Evolutionary conservation across 306 rosid species (phyloP).

Genomic region (apple (Malus domestica)): ASM211411v1 NC_041793.1:33641001-33641500

Average conservation of each 20-base stretch:
- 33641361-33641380: neutral
- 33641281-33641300: too few species aligned
- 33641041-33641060: neutral
- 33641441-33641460: neutral
- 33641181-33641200: too few species aligned
- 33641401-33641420: neutral
- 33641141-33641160: too few species aligned
- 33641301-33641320: too few species aligned
- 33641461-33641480: conserved; percentile 57
- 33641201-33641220: too few species aligned
- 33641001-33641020: conserved; percentile 93
- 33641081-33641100: too few species aligned
- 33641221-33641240: too few species aligned
- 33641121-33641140: too few species aligned
- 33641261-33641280: too few species aligned
- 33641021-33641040: conserved; percentile 81
- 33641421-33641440: neutral
- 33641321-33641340: neutral
- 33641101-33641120: too few species aligned
- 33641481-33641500: conserved; percentile 97
- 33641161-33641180: too few species aligned
- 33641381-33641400: neutral
- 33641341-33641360: neutral
- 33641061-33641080: neutral
- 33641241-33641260: too few species aligned